phyloP scores from a whole-genome alignment of 306 rosid species.

The Vigna trinervia region DNA sequence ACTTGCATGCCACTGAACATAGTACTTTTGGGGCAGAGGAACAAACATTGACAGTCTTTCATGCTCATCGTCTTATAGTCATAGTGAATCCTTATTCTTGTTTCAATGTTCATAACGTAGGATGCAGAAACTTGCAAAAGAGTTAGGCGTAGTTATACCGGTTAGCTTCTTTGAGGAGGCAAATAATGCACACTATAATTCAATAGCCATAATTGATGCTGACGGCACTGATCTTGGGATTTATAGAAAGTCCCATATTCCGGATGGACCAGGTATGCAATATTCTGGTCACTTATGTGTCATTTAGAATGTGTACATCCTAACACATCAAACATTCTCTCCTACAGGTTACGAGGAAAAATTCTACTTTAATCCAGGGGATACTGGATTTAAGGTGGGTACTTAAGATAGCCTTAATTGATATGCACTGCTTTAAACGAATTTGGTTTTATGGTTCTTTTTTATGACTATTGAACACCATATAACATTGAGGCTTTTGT shows the following conservation, averaged over 20 bases:
- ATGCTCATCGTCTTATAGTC: constrained; percentile 13
- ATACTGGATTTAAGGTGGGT: constrained; percentile 95
- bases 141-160: constrained; percentile 84
- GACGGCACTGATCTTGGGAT: constrained; percentile 96
- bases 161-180: constrained; percentile 98
- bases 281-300: constrained; percentile 11
- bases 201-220: constrained; percentile 88
- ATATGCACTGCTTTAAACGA: constrained; percentile 26
- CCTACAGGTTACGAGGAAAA: constrained; percentile 92
- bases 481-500: constrained; percentile 44
- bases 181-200: constrained; percentile 93
- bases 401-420: constrained; percentile 27
- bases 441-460: constrained; percentile 30
- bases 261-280: constrained; percentile 88
- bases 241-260: constrained; percentile 95
- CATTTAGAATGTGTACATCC: neutral
- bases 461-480: constrained; percentile 16
- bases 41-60: constrained; percentile 27
- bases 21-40: constrained; percentile 26
- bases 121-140: constrained; percentile 92
- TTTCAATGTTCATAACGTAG: constrained; percentile 53
- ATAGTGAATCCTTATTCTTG: constrained; percentile 32
- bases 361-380: constrained; percentile 96
- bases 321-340: constrained; percentile 20
- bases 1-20: constrained; percentile 14